Evolutionary conservation across 2,329 filamentous ascomycete species (phyloP), one percentile per base, ranked within the genome.

Genomic region (Aspergillus costaricaensis): DNA sequence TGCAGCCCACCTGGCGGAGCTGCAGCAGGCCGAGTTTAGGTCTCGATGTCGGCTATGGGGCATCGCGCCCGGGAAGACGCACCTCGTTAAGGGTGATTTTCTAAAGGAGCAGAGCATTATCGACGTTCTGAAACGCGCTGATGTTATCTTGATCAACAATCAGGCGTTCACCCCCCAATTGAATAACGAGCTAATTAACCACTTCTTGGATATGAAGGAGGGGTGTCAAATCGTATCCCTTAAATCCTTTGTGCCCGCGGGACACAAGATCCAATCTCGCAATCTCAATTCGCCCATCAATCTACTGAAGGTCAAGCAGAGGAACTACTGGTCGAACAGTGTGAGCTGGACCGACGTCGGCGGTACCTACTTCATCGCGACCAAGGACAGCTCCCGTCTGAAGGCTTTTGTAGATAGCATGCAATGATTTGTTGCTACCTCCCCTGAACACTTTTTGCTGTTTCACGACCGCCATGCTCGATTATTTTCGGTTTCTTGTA

Each of bases 141-240:
- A 99, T 73, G 93, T 98, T n/a, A 86, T 99, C 17, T 85, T 99
- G 25, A 94, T 98, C 69, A 99, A 99, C 81, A 99, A 99, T 78
- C 93, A 98, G 77, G 95, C 92, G 2, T 99, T 99, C 77, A 93
- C 89, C 5, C 89, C 93, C 14, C 84, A 89, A 68, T 85, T 97
- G 58, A 99, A 98, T 77, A 89, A 91, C 71, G 86, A 87, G 63
- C 82, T 99, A 49, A 86, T 94, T 66, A 87, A 91, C 68, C 91
- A 96, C 80, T 98, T 99, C 71, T 81, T 99, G 62, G 95, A 99
- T 71, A 81, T 98, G 64, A 98, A 97, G 77, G 85, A 91, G 57
- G 94, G 94, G 2, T 93, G 91, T 76, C 90, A 90, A 75, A 90
- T 99, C 59, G 89, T 98, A 44, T 96, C 92, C 55, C 83, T 99